Percentiles rank a stretch among this genome's conserved stretches.
These are phyloP conservation scores for Botrytis elliptica DNA, from an alignment of 2,329 filamentous ascomycete species.

Conservation along the genomic window DNA sequence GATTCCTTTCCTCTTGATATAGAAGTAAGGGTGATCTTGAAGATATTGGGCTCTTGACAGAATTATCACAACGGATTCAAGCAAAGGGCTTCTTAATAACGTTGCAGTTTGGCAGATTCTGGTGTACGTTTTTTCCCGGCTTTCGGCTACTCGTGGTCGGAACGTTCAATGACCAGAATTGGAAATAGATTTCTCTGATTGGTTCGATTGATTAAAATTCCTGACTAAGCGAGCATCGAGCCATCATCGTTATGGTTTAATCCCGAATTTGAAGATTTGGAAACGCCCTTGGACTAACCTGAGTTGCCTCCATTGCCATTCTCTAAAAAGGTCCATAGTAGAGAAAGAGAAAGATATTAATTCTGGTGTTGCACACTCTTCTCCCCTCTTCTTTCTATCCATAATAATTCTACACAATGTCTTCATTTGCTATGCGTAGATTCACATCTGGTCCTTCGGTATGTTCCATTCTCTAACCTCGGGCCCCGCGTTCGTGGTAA, in stretches of 20 bases:
- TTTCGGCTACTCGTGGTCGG: not conserved
- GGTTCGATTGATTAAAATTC: not conserved
- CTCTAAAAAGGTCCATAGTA: constrained; percentile 1
- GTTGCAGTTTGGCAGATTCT: not conserved
- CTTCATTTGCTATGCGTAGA: constrained; percentile 64
- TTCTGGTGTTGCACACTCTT: constrained; percentile 20
- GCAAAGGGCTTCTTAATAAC: too few species aligned
- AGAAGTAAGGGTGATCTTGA: accelerated
- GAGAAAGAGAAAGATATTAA: constrained; percentile 9
- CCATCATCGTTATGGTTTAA: constrained; percentile 19
- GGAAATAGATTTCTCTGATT: constrained; percentile 15
- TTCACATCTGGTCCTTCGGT: constrained; percentile 57
- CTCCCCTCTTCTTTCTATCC: constrained; percentile 24
- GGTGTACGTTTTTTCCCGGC: not conserved
- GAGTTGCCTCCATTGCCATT: constrained; percentile 18
- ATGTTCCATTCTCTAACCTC: constrained; percentile 40
- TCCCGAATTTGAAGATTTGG: constrained; percentile 13
- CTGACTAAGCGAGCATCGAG: constrained; percentile 8
- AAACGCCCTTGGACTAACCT: constrained; percentile 12
- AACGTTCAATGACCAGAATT: not conserved
- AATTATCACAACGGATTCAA: not conserved
- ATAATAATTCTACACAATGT: constrained; percentile 48
- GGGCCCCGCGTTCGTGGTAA: constrained; percentile 13
- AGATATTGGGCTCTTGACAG: not conserved
- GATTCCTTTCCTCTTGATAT: accelerated